Conservation (phyloP, 768 basidiomycete species). For the Russula ochroleuca region DNA sequence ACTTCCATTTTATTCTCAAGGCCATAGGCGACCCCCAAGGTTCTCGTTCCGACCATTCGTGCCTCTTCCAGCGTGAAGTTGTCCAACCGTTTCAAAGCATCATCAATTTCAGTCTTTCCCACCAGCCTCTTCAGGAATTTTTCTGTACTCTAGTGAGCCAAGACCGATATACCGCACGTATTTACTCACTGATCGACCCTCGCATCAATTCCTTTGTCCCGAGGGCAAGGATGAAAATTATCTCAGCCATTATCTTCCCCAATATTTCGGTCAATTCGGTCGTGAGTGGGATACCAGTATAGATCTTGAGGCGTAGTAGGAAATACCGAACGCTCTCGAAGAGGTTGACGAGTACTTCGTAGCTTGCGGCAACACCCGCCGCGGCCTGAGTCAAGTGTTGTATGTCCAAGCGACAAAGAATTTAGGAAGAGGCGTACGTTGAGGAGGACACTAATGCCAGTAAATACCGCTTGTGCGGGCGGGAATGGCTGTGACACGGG, state of each 20-base stretch:
- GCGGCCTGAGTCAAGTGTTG: not conserved
- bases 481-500: not conserved
- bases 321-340: not conserved
- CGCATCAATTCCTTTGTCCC: not conserved
- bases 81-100: not conserved
- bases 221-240: not conserved
- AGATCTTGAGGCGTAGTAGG: constrained; percentile 3
- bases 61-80: not conserved
- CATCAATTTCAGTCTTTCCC: not conserved
- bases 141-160: not conserved
- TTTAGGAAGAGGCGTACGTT: not conserved
- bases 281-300: not conserved
- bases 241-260: not conserved
- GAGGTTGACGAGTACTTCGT: not conserved
- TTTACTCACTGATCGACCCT: not conserved
- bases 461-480: not conserved
- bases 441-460: not conserved
- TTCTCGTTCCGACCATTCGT: not conserved
- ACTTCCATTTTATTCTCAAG: not conserved
- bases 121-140: not conserved
- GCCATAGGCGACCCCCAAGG: not conserved
- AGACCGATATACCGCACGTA: not conserved
- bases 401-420: no score
- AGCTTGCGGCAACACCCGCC: not conserved
- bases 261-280: not conserved